phyloP scores from a whole-genome alignment of 2,329 filamentous ascomycete species.

The Mollisiaceae sp. region DNA sequence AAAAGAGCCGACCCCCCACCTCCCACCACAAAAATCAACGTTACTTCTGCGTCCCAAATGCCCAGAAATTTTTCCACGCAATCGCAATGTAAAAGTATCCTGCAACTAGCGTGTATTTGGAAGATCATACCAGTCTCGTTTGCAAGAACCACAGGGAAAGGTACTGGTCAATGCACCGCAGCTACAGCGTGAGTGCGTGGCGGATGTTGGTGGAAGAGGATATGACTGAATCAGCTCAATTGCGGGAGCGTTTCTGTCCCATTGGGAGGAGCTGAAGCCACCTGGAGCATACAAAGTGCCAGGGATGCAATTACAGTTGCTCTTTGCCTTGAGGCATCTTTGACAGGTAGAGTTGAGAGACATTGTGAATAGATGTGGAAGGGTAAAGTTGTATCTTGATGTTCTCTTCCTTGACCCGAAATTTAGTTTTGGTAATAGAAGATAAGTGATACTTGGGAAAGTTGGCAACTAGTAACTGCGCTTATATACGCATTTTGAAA shows the following conservation, averaged over 20 bases:
- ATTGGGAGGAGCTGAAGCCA: background rate
- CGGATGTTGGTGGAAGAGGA: background rate
- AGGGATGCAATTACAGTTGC: background rate
- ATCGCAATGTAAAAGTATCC: too few relatives aligned
- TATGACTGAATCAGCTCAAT: background rate
- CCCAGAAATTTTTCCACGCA: too few relatives aligned
- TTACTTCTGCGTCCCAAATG: too few relatives aligned
- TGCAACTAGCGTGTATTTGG: too few relatives aligned
- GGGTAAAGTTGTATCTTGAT: background rate
- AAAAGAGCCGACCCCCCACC: too few relatives aligned
- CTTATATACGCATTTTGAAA: background rate
- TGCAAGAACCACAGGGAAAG: background rate
- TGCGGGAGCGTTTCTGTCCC: background rate
- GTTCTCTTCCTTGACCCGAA: background rate
- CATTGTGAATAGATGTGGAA: background rate
- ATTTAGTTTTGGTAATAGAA: background rate
- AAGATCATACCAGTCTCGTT: too few relatives aligned
- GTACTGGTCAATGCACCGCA: background rate
- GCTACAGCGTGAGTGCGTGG: background rate
- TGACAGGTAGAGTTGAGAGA: background rate
- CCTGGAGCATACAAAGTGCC: background rate
- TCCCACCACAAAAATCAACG: too few relatives aligned
- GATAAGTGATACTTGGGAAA: background rate
- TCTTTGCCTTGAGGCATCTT: background rate
- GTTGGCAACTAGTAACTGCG: background rate